A percentile compares a stretch with the other conserved stretches of the same genome.
phyloP scores from a whole-genome alignment of 306 rosid genomes.

The Cyclanthera cordifolia region DNA sequence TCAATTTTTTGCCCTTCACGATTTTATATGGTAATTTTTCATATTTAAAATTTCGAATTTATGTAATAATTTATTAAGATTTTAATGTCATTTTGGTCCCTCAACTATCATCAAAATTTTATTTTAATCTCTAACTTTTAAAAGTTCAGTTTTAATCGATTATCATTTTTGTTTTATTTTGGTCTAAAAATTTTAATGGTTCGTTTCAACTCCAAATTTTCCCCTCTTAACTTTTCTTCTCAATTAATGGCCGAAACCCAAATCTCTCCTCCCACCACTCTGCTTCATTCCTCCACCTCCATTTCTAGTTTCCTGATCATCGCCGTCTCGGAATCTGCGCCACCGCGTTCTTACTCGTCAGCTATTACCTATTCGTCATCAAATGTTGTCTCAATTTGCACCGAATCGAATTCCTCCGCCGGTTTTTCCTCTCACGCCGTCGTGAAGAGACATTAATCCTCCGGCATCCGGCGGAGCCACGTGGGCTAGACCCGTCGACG shows the following conservation, averaged over 20 bases:
- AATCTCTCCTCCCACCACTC: background rate
- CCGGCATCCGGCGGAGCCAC: no score
- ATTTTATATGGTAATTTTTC: no score
- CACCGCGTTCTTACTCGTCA: constrained; percentile 73
- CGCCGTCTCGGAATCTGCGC: constrained; percentile 80
- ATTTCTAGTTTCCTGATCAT: constrained; percentile 66
- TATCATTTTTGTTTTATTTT: no score
- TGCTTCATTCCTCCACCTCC: background rate
- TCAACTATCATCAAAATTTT: no score
- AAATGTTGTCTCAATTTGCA: constrained; percentile 96
- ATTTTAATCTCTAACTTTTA: no score
- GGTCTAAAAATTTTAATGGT: no score
- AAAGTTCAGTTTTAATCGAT: no score
- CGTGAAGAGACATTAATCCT: constrained; percentile 9
- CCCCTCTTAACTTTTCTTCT: no score
- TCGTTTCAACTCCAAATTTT: background rate
- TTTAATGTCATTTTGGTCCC: no score
- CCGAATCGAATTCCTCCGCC: constrained; percentile 60
- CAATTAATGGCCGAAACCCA: background rate
- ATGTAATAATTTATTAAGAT: no score
- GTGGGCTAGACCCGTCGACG: constrained; percentile 43
- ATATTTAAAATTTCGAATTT: no score
- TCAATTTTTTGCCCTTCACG: no score
- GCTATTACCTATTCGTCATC: constrained; percentile 87
- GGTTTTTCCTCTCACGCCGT: constrained; percentile 41